Conservation (phyloP, 495 filamentous ascomycete species). For the Lasiosphaeria hispida region DNA sequence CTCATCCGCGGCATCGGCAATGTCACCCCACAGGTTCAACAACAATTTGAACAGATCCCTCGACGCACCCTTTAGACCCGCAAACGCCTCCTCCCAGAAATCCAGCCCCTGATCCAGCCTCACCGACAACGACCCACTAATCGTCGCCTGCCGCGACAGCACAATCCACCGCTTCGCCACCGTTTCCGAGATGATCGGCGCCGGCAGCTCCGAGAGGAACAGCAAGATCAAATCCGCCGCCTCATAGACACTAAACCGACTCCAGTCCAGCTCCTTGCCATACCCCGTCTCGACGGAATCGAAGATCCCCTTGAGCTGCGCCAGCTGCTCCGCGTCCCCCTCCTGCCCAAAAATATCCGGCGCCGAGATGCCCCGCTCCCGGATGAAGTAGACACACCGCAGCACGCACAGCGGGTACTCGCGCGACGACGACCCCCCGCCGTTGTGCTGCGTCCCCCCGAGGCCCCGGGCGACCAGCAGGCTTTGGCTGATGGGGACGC, state of each 20-base stretch:
- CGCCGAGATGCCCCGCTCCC: slow-evolving; percentile 32
- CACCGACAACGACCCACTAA: slow-evolving; percentile 29
- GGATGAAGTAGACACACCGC: slow-evolving; percentile 43
- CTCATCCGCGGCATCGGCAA: slow-evolving; percentile 31
- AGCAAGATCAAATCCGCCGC: slow-evolving; percentile 40
- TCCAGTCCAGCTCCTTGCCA: slow-evolving; percentile 39
- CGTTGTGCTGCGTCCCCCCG: slow-evolving; percentile 37
- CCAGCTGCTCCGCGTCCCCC: slow-evolving; percentile 31
- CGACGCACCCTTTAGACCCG: slow-evolving; percentile 36
- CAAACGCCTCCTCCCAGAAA: slow-evolving; percentile 49
- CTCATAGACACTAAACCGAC: slow-evolving; percentile 39
- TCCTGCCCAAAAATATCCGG: slow-evolving; percentile 40
- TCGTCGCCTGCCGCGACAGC: slow-evolving; percentile 38
- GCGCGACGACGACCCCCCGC: slow-evolving; percentile 35
- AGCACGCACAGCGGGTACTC: slow-evolving; percentile 45
- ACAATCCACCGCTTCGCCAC: slow-evolving; percentile 40
- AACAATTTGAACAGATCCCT: slow-evolving; percentile 43
- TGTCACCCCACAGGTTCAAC: slow-evolving; percentile 44
- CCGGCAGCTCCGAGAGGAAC: slow-evolving; percentile 40
- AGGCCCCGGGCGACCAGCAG: slow-evolving; percentile 41
- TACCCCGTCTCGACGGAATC: slow-evolving; percentile 32
- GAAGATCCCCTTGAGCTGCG: slow-evolving; percentile 37
- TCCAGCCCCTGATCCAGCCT: slow-evolving; percentile 44
- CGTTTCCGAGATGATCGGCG: slow-evolving; percentile 36
- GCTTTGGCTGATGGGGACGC: slow-evolving; percentile 35